These are phyloP conservation scores for Tolypocladium endophyticum DNA, from an alignment of 2,329 filamentous ascomycete genomes.

Conservation along the genomic window DNA sequence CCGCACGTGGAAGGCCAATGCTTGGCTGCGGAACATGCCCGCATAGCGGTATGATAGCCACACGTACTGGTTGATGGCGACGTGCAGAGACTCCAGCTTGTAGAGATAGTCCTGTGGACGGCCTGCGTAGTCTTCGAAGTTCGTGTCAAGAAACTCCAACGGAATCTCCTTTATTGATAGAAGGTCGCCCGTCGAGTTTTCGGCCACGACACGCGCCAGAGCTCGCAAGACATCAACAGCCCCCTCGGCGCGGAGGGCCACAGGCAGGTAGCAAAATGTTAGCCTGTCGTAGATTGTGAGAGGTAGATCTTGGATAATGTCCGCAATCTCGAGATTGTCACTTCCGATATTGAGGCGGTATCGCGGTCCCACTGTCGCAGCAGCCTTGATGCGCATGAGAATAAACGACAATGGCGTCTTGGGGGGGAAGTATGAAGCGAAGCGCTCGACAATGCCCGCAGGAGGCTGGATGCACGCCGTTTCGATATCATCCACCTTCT, in stretches of 20 bases:
- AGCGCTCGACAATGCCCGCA: slow-evolving; percentile 57
- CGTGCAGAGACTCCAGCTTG: slow-evolving; percentile 68
- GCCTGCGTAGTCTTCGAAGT: slow-evolving; percentile 25
- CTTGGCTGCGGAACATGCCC: slow-evolving; percentile 66
- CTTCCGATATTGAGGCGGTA: slow-evolving; percentile 56
- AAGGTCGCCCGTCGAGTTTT: slow-evolving; percentile 55
- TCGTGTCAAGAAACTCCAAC: slow-evolving; percentile 63
- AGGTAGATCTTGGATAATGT: slow-evolving; percentile 61
- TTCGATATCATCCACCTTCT: slow-evolving; percentile 54
- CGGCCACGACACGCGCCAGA: slow-evolving; percentile 60
- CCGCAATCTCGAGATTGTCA: slow-evolving; percentile 56
- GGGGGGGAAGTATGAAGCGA: slow-evolving; percentile 72
- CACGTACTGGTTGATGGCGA: slow-evolving; percentile 71
- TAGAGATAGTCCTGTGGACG: slow-evolving; percentile 47
- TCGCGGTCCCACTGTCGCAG: slow-evolving; percentile 49
- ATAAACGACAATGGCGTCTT: slow-evolving; percentile 77
- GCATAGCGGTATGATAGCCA: slow-evolving; percentile 89
- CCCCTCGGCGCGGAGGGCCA: slow-evolving; percentile 39
- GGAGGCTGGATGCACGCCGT: slow-evolving; percentile 69
- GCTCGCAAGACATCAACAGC: slow-evolving; percentile 44
- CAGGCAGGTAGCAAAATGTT: slow-evolving; percentile 63
- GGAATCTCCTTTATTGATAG: slow-evolving; percentile 61
- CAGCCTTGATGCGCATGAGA: slow-evolving; percentile 61
- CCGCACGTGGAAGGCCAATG: slow-evolving; percentile 71
- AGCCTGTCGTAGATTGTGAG: slow-evolving; percentile 67